A percentile compares a stretch with the other conserved stretches of the same genome.
Evolutionary conservation across 169 alveolate species (phyloP).

Genomic region (Plasmodium reichenowi): DNA sequence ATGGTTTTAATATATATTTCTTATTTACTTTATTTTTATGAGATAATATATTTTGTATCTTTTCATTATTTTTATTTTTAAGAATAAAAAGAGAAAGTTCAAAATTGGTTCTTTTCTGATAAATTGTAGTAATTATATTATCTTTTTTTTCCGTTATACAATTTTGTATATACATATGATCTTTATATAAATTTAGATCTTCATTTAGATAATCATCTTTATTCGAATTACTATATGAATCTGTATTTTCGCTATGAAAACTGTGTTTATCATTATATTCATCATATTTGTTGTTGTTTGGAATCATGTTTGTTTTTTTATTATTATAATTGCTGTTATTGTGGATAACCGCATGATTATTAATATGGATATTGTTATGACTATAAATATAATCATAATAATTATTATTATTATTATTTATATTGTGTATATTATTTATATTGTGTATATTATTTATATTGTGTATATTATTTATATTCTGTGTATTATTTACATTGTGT

Average conservation of each 20-base stretch:
- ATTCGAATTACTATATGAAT: not conserved
- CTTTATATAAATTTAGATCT: not conserved
- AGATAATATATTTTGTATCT: conserved; percentile 11
- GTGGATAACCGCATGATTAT: not conserved
- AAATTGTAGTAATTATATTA: conserved; percentile 8
- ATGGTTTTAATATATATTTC: conserved; percentile 41
- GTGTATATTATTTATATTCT: not conserved
- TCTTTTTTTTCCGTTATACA: not conserved
- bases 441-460: not conserved
- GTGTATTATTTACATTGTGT: not conserved
- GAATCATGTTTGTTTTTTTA: no score
- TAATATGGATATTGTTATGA: not conserved
- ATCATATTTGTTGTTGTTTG: not conserved
- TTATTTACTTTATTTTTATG: conserved; percentile 4
- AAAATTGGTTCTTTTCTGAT: conserved; percentile 27
- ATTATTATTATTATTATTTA: conserved; percentile 7
- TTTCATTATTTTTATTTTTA: conserved; percentile 21
- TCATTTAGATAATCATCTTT: not conserved
- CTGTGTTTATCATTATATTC: not conserved
- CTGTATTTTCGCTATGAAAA: not conserved
- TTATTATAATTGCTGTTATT: not conserved
- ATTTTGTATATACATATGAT: not conserved
- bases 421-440: not conserved
- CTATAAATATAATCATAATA: not conserved
- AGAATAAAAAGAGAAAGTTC: conserved; percentile 31